These are phyloP conservation scores for Pseudogymnoascus sp. DNA, from an alignment of 2,329 filamentous ascomycete species.

Conservation along the genomic window DNA sequence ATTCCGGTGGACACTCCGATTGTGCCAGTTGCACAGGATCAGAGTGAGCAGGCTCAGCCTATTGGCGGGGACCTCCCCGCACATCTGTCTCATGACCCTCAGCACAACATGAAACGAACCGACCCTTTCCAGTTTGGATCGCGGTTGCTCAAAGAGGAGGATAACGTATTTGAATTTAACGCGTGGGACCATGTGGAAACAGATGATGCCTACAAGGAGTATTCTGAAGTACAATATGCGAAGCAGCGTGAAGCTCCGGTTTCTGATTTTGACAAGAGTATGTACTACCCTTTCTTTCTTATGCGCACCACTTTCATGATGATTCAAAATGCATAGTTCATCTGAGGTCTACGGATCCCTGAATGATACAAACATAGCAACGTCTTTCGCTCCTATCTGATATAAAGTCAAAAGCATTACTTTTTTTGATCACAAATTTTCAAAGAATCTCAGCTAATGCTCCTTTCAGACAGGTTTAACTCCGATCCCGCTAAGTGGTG, in stretches of 20 bases:
- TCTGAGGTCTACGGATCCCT: constrained; percentile 49
- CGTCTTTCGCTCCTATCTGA: constrained; percentile 75
- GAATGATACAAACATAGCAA: constrained; percentile 52
- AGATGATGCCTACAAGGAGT: constrained; percentile 80
- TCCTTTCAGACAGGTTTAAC: constrained; percentile 68
- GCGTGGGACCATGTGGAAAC: constrained; percentile 98
- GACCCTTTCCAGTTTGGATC: constrained; percentile 96
- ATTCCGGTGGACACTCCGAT: not conserved
- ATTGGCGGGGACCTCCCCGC: constrained; percentile 15
- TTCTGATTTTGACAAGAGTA: constrained; percentile 85
- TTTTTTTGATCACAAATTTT: constrained; percentile 14
- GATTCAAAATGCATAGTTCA: constrained; percentile 63
- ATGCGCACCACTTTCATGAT: constrained; percentile 35
- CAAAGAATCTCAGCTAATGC: constrained; percentile 35
- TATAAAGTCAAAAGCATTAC: constrained; percentile 22
- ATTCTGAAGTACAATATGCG: constrained; percentile 75
- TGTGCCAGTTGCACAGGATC: not conserved
- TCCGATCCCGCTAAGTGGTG: constrained; percentile 89
- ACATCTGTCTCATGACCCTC: constrained; percentile 30
- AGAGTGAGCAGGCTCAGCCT: not conserved
- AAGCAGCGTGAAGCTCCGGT: constrained; percentile 83
- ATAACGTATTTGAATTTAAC: constrained; percentile 95
- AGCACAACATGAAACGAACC: constrained; percentile 74
- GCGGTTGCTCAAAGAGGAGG: constrained; percentile 72
- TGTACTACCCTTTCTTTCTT: constrained; percentile 31